Evolutionary conservation across 257 asterid species (phyloP), one percentile per base, ranked within the genome.

Genomic region (Gardenia jasminoides): DNA sequence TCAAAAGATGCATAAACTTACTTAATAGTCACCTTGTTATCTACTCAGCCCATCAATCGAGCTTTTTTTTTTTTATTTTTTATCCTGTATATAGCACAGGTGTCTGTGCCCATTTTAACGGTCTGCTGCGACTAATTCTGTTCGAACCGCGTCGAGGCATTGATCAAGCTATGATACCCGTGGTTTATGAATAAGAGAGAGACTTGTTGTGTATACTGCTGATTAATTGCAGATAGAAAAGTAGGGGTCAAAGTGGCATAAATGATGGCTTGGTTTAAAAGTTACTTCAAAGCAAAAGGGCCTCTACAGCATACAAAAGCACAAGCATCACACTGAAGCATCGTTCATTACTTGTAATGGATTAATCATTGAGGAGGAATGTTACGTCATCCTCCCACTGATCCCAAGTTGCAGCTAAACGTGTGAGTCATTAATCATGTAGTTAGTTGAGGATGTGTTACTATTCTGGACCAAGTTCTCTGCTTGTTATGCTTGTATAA

Each of bases 181-280:
- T n/a, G 33, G 67, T 61, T 61, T 10, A 59, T 24, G 66, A 24
- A 59, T 24, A 13, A 59, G 66, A 59, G 30, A 59, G 66, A 59
- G 66, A 59, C 30, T 22, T 59, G 66, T 10, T 59, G 13, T 22
- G 66, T n/a, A 59, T 59, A 24, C 65, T 7, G 66, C 22, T 36
- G 41, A 36, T 36, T 24, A 13, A 61, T 22, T 74, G 30, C 30
- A 31, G 76, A 46, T 72, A n/a, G 76, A 48, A 28, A 48, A 12
- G 6, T 39, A n/a, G 81, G 30, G 44, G 47, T 70, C 39, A 61
- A 41, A 82, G 75, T 81, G 83, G 80, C 74, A 81, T 48, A 78
- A 82, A 82, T 77, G 81, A 76, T 74, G 64, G 64, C 84, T 88
- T 84, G 26, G 77, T 73, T 70, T 86, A 72, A 79, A 86, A 82